Evolutionary conservation across 345 rosid genomes (phyloP).

Genomic region (Nephelium lappaceum): DNA sequence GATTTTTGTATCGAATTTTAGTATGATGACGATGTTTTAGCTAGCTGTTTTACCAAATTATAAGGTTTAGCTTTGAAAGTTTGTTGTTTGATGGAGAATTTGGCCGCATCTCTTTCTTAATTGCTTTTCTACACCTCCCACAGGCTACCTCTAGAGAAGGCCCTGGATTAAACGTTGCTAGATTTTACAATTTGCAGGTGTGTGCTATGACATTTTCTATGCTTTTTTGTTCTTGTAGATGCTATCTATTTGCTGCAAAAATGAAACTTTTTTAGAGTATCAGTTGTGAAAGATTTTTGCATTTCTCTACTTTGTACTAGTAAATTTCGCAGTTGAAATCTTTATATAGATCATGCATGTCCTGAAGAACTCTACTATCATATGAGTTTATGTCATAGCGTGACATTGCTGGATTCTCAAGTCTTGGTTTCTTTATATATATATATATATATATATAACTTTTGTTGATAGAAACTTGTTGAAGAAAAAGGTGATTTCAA

Average conservation of each 20-base stretch:
- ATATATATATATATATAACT: too few species aligned
- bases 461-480: neutral
- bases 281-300: neutral
- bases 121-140: slow-evolving; percentile 9
- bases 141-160: slow-evolving; percentile 20
- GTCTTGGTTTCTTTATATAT: too few species aligned
- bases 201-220: slow-evolving; percentile 26
- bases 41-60: neutral
- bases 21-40: neutral
- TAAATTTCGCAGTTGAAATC: neutral
- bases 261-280: neutral
- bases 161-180: slow-evolving; percentile 17
- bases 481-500: too few species aligned
- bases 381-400: neutral
- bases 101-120: neutral
- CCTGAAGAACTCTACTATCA: neutral
- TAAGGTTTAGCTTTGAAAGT: neutral
- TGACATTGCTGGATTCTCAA: neutral
- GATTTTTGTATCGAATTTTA: neutral
- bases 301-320: neutral
- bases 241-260: neutral
- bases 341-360: neutral
- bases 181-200: slow-evolving; percentile 33
- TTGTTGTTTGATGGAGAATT: slow-evolving; percentile 1
- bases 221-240: slow-evolving; percentile 2